phyloP scores from a whole-genome alignment of 805 yeast genomes.

The Pichia manshurica region DNA sequence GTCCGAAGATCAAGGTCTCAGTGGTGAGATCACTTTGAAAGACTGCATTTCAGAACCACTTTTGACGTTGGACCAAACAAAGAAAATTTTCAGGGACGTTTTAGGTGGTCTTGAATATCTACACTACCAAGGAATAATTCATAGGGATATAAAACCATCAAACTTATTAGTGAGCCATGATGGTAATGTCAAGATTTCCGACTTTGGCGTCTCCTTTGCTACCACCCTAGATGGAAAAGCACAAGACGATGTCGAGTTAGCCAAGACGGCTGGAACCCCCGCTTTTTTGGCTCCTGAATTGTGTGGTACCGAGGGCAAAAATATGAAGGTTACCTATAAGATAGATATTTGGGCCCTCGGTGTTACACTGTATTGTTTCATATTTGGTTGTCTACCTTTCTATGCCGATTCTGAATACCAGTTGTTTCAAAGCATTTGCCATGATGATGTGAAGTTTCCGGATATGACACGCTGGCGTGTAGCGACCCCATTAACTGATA shows the following conservation, averaged over 20 bases:
- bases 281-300: conserved; percentile 95
- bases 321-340: conserved; percentile 62
- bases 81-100: conserved; percentile 75
- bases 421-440: conserved; percentile 74
- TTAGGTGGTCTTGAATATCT: conserved; percentile 83
- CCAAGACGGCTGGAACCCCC: conserved; percentile 97
- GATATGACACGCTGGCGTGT: conserved; percentile 26
- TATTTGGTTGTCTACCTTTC: conserved; percentile 88
- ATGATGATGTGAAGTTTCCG: conserved; percentile 57
- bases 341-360: conserved; percentile 99
- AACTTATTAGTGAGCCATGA: conserved; percentile 68
- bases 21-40: conserved; percentile 9
- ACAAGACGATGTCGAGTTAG: conserved; percentile 77
- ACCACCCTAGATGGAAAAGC: conserved; percentile 39
- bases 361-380: conserved; percentile 78
- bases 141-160: conserved; percentile 90
- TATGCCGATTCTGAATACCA: conserved; percentile 82
- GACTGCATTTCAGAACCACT: conserved; percentile 45
- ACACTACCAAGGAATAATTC: conserved; percentile 86
- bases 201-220: conserved; percentile 91
- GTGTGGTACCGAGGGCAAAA: conserved; percentile 51
- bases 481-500: conserved; percentile 18
- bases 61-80: conserved; percentile 58
- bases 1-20: not conserved
- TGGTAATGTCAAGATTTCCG: conserved; percentile 83